Conservation (phyloP, 768 basidiomycete species). For the Naematelia encephala region DNA sequence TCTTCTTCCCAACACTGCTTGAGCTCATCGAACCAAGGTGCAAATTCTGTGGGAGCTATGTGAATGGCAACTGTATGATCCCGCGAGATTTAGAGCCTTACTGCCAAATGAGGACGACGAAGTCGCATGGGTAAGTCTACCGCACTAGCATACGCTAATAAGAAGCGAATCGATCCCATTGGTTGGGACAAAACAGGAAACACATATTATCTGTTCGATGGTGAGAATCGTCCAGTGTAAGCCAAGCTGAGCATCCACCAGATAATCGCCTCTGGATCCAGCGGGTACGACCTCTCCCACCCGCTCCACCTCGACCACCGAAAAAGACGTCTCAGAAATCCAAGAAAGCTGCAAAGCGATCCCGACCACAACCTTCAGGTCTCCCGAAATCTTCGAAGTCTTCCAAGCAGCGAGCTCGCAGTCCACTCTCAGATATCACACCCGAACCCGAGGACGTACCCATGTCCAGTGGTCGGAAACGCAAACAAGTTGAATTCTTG, state of each 20-base stretch:
- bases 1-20: background rate
- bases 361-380: slow-evolving; percentile 17
- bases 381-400: slow-evolving; percentile 34
- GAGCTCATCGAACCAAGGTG: slow-evolving; percentile 28
- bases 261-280: slow-evolving; percentile 51
- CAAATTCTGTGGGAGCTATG: slow-evolving; percentile 48
- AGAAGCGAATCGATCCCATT: slow-evolving; percentile 49
- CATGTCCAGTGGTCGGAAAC: slow-evolving; percentile 22
- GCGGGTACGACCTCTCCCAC: slow-evolving; percentile 31
- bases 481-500: slow-evolving; percentile 37
- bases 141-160: slow-evolving; percentile 8
- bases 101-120: slow-evolving; percentile 47
- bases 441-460: slow-evolving; percentile 13
- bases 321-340: slow-evolving; percentile 40
- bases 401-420: slow-evolving; percentile 18
- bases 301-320: slow-evolving; percentile 37
- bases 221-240: slow-evolving; percentile 22
- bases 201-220: slow-evolving; percentile 51
- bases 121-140: slow-evolving; percentile 34
- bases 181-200: slow-evolving; percentile 51
- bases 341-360: slow-evolving; percentile 28
- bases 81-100: slow-evolving; percentile 45
- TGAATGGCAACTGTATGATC: slow-evolving; percentile 51
- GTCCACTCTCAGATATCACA: slow-evolving; percentile 14
- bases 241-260: slow-evolving; percentile 9